Evolutionary conservation across 495 filamentous ascomycete genomes (phyloP).

Genomic region (Annulohypoxylon moriforme): DNA sequence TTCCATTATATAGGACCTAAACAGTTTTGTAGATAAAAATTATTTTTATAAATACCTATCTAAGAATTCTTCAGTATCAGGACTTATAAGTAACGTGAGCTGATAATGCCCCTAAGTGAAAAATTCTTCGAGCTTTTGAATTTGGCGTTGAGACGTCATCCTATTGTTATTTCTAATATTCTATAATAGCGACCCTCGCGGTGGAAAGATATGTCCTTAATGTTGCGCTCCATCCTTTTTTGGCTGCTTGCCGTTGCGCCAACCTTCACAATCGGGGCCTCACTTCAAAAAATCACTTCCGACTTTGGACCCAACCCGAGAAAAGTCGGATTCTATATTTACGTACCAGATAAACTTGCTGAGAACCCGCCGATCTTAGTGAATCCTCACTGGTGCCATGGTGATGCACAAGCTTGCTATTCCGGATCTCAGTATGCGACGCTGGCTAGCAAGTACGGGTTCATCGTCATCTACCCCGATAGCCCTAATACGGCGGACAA

Average conservation of each 20-base stretch:
- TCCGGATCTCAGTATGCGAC: conserved; percentile 56
- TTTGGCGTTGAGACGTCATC: background rate
- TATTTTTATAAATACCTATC: background rate
- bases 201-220: conserved; percentile 16
- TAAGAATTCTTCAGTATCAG: background rate
- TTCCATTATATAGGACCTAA: conserved; percentile 13
- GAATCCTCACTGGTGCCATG: conserved; percentile 66
- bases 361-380: conserved; percentile 66
- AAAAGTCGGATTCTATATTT: conserved; percentile 66
- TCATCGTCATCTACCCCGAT: conserved; percentile 67
- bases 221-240: background rate
- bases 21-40: background rate
- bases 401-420: conserved; percentile 50
- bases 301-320: conserved; percentile 62
- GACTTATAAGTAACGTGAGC: background rate
- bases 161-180: background rate
- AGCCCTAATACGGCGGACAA: conserved; percentile 59
- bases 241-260: conserved; percentile 24
- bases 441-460: conserved; percentile 61
- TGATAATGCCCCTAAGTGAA: background rate
- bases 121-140: too few relatives aligned
- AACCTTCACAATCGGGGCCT: conserved; percentile 27
- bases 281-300: conserved; percentile 51
- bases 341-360: conserved; percentile 63
- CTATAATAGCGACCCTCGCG: background rate